Evolutionary conservation across 768 basidiomycete genomes (phyloP), one percentile per base, ranked within the genome.

Genomic region (Pleurotus citrinopileatus): DNA sequence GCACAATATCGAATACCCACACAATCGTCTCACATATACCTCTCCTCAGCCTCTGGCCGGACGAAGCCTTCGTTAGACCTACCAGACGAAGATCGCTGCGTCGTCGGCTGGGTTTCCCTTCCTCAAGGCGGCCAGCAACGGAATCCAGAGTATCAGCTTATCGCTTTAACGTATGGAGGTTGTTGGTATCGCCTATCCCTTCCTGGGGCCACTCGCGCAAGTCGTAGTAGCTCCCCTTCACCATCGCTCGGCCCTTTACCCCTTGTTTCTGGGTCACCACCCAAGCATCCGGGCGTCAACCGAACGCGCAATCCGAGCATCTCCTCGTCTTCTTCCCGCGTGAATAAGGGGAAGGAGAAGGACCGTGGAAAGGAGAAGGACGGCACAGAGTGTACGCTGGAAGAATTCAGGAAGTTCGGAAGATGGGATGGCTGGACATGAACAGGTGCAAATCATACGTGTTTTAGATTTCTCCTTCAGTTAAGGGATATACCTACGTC

Each of bases 341-440:
- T 71, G 45, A 83, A 80, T 46, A 85, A 82, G 60, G 82, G 77
- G n/a, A 80, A 74, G 59, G 83, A 81, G 56, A 72, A 73, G 29
- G 81, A 82, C 44, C 78, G 79, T 64, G 82, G 78, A 57, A 69
- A 71, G 48, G 73, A 67, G 59, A 83, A 81, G 65, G 80, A 86
- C 56, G 78, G 81, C 55, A 75, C 83, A 44, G 82, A 86, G 25
- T 86, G 92, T 65, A 73, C 77, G 10, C 64, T 94, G 46, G 76
- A 83, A 60, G 92, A 94, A 65, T 94, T 85, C 67, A 73, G 91
- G 58, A 77, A 87, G 59, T 94, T 86, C 63, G 93, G 92, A 20
- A 76, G 89, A 53, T 93, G 91, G 90, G 92, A 94, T 74, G 92
- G 91, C 0, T 94, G 92, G 92, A 82, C 75, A 27, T 85, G 63